A percentile compares a stretch with the other conserved stretches of the same genome.
Evolutionary conservation across 2,329 filamentous ascomycete species (phyloP).

Genomic region (Neofusicoccum laricinum): DNA sequence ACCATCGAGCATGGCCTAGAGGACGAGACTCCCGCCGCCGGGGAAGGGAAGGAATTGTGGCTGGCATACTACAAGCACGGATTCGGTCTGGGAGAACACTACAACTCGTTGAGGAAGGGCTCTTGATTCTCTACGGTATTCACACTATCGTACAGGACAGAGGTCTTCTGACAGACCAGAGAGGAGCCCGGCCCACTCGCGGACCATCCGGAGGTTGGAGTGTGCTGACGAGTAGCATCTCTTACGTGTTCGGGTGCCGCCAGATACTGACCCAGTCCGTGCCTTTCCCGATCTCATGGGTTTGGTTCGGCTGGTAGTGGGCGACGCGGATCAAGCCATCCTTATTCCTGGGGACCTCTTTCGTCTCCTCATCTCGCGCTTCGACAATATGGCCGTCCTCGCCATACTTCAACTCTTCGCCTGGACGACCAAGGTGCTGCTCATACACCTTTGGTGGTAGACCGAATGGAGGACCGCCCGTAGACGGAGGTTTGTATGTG

Average conservation of each 20-base stretch:
- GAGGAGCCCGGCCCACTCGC: background rate
- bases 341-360: constrained; percentile 31
- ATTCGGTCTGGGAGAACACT: constrained; percentile 94
- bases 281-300: constrained; percentile 54
- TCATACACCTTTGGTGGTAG: constrained; percentile 67
- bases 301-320: constrained; percentile 56
- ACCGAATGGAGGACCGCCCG: constrained; percentile 71
- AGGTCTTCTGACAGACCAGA: background rate
- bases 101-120: constrained; percentile 71
- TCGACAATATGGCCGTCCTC: constrained; percentile 50
- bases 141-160: background rate
- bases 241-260: constrained; percentile 30
- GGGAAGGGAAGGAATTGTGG: constrained; percentile 66
- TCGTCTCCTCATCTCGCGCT: constrained; percentile 38
- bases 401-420: constrained; percentile 63
- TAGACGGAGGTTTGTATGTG: constrained; percentile 63
- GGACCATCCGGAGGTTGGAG: too few relatives aligned
- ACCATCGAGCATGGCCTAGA: constrained; percentile 60
- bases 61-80: constrained; percentile 92
- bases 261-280: constrained; percentile 51
- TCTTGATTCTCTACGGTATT: background rate
- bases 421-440: constrained; percentile 68
- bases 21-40: constrained; percentile 37
- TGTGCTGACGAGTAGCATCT: background rate
- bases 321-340: constrained; percentile 44